Conservation (phyloP, 768 basidiomycete species). For the Cystofilobasidium capitatum region DNA sequence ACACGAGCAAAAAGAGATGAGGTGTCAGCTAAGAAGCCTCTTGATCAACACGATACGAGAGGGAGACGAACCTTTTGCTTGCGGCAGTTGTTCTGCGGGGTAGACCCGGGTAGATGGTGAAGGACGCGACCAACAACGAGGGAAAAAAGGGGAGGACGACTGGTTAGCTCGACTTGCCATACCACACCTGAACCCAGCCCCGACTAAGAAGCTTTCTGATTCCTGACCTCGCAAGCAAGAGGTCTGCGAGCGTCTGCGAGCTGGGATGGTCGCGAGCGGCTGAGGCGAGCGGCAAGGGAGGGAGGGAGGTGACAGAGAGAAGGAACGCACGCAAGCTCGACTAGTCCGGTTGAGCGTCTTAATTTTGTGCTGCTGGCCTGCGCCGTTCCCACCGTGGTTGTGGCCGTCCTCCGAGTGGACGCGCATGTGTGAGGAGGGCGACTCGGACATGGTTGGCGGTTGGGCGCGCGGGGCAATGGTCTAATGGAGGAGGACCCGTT, state of each 20-base stretch:
- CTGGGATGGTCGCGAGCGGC: neutral
- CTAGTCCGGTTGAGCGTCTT: conserved; percentile 20
- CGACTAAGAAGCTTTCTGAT: neutral
- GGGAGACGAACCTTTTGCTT: conserved; percentile 23
- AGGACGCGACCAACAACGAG: too few relatives aligned
- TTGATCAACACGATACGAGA: too few relatives aligned
- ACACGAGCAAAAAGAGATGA: neutral
- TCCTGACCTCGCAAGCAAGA: neutral
- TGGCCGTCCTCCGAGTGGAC: conserved; percentile 3
- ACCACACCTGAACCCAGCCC: too few relatives aligned
- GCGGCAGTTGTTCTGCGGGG: conserved; percentile 21
- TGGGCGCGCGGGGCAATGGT: too few relatives aligned
- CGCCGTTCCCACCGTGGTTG: neutral
- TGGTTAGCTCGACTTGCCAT: too few relatives aligned
- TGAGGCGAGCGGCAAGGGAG: neutral
- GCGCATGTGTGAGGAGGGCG: neutral
- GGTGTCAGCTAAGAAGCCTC: neutral
- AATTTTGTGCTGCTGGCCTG: neutral
- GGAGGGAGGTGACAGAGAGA: neutral
- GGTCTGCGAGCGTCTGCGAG: neutral
- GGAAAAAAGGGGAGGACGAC: too few relatives aligned
- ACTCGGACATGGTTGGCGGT: conserved; percentile 15
- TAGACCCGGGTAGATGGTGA: too few relatives aligned
- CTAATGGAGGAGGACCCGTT: too few relatives aligned
- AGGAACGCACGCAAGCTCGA: conserved; percentile 14